Conservation (phyloP, 495 filamentous ascomycete genomes). For the Pyrenula massariospora region DNA sequence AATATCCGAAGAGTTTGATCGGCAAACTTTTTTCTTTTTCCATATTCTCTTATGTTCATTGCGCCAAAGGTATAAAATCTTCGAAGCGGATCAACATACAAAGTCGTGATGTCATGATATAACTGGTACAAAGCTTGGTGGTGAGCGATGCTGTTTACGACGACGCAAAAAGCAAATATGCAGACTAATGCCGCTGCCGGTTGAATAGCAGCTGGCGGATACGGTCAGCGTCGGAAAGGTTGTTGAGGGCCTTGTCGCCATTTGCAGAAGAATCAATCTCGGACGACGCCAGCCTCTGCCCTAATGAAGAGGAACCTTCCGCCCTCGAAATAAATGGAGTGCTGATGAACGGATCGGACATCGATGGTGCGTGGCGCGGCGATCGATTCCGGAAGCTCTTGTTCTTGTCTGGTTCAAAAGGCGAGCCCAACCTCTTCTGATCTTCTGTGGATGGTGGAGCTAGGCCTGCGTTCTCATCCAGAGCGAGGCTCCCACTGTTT, state of each 20-base stretch:
- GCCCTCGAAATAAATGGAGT: slow-evolving; percentile 11
- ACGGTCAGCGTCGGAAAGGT: slow-evolving; percentile 32
- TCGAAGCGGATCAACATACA: neutral
- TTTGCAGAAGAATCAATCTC: slow-evolving; percentile 23
- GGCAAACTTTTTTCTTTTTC: neutral
- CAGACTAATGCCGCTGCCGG: neutral
- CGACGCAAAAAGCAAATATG: neutral
- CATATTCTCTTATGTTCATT: neutral
- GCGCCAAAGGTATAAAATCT: neutral
- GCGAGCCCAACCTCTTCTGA: slow-evolving; percentile 39
- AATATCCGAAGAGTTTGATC: neutral
- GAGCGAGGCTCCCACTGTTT: slow-evolving; percentile 1
- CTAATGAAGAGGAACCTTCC: slow-evolving; percentile 1
- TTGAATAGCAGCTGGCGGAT: slow-evolving; percentile 30
- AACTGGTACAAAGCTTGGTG: neutral
- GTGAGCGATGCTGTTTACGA: neutral
- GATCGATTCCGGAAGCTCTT: slow-evolving; percentile 12
- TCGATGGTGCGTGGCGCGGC: slow-evolving; percentile 25
- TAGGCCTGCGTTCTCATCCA: slow-evolving; percentile 20
- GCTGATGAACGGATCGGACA: slow-evolving; percentile 30
- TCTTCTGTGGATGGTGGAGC: slow-evolving; percentile 17
- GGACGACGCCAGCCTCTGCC: slow-evolving; percentile 2
- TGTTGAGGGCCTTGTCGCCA: slow-evolving; percentile 6
- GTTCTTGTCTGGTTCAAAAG: slow-evolving; percentile 29
- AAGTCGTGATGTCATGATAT: neutral